These are phyloP conservation scores for Flaveria linearis DNA, from an alignment of 129 eudicot genomes.

Conservation along the genomic window DNA sequence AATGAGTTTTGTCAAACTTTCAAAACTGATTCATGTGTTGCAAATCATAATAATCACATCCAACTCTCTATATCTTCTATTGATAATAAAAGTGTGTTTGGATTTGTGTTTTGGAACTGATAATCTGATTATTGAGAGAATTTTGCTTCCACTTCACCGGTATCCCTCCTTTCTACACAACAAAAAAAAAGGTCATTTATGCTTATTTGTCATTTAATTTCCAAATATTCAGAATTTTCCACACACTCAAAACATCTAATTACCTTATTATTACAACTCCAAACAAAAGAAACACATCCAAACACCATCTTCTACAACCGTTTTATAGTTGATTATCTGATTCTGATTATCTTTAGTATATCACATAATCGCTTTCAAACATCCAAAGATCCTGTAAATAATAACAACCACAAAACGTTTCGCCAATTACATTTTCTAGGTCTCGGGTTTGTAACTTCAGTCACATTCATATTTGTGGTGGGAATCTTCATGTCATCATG, in stretches of 20 bases:
- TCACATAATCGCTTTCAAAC: not conserved
- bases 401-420: not conserved
- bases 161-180: not conserved
- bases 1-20: not conserved
- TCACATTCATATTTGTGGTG: constrained; percentile 77
- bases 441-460: constrained; percentile 73
- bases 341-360: too few relatives aligned
- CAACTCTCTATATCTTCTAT: not conserved
- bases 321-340: not conserved
- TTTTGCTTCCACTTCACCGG: not conserved
- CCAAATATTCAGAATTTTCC: not conserved
- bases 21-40: not conserved
- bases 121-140: too few relatives aligned
- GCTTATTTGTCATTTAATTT: not conserved
- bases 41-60: not conserved
- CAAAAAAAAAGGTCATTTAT: not conserved
- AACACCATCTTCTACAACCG: too few relatives aligned
- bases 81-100: not conserved
- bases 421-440: constrained; percentile 41
- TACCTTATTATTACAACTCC: too few relatives aligned
- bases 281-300: too few relatives aligned
- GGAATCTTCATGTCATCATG: constrained; percentile 86
- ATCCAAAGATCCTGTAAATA: not conserved
- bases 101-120: too few relatives aligned
- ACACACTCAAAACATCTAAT: not conserved